Conservation (phyloP, 2,329 filamentous ascomycete genomes). For the Setomelanomma holmii region DNA sequence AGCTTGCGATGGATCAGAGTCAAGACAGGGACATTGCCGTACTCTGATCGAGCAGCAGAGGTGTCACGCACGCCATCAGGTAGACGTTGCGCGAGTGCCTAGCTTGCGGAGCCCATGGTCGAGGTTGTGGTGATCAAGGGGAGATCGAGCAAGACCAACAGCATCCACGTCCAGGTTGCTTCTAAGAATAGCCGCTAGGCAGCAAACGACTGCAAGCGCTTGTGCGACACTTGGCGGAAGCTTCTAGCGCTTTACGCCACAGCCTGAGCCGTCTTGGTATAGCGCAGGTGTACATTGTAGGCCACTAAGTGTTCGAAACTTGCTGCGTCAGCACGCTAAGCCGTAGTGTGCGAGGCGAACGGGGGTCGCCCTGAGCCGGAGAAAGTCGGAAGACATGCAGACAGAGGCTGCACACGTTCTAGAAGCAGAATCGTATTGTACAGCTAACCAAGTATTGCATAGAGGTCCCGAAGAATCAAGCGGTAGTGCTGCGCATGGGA, state of each 20-base stretch:
- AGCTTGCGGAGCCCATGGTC: constrained; percentile 15
- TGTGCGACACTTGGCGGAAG: neutral
- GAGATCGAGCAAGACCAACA: neutral
- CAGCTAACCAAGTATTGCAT: too few species aligned
- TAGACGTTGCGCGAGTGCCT: constrained; percentile 14
- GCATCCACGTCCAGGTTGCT: constrained; percentile 2
- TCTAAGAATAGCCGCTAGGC: neutral
- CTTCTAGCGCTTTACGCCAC: constrained; percentile 3
- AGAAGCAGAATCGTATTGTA: too few species aligned
- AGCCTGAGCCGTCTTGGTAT: constrained; percentile 1
- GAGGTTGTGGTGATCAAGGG: neutral
- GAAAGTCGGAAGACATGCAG: too few species aligned
- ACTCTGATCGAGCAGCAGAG: neutral
- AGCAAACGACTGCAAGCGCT: neutral
- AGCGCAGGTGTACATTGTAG: neutral
- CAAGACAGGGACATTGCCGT: neutral
- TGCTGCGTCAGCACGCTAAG: too few species aligned
- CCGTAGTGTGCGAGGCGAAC: too few species aligned
- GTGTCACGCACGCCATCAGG: constrained; percentile 5
- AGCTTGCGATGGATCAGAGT: neutral
- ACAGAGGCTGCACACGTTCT: too few species aligned
- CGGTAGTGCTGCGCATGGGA: too few species aligned
- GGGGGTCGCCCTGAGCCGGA: too few species aligned
- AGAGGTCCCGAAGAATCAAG: too few species aligned
- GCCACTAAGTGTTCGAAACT: too few species aligned